A percentile compares a stretch with the other conserved stretches of the same genome.
Evolutionary conservation across 495 filamentous ascomycete species (phyloP).

Genomic region (Cercophora newfieldiana): DNA sequence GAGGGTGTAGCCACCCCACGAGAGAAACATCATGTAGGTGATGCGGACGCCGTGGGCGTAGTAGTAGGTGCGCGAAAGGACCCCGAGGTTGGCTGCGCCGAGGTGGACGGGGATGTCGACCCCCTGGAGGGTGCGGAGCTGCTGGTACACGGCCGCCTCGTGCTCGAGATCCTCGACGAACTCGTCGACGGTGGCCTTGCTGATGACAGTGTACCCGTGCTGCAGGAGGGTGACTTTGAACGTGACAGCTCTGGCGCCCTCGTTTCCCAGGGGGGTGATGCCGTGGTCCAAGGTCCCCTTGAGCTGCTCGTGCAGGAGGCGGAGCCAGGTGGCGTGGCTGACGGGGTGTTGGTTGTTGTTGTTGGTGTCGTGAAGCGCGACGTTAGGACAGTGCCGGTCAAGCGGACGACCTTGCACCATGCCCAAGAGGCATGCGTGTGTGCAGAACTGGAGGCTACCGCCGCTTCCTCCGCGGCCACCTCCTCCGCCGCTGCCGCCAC

Average conservation of each 20-base stretch:
- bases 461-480: no score
- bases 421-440: conserved; percentile 48
- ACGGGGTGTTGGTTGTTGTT: conserved; percentile 17
- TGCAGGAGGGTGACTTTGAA: conserved; percentile 43
- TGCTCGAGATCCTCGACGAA: conserved; percentile 41
- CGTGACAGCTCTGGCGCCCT: conserved; percentile 33
- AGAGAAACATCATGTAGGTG: conserved; percentile 49
- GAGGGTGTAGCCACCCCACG: conserved; percentile 31
- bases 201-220: conserved; percentile 50
- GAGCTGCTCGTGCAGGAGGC: conserved; percentile 31
- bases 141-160: conserved; percentile 43
- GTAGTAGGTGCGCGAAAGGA: conserved; percentile 32
- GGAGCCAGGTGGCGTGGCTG: conserved; percentile 14
- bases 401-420: conserved; percentile 37
- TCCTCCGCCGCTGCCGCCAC: no score
- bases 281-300: conserved; percentile 24
- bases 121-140: conserved; percentile 40
- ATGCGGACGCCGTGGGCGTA: conserved; percentile 43
- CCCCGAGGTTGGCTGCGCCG: conserved; percentile 40
- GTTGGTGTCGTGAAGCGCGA: conserved; percentile 31
- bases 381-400: conserved; percentile 47
- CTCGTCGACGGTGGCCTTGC: conserved; percentile 43
- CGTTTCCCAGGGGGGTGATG: conserved; percentile 14
- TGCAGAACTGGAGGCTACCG: conserved; percentile 39
- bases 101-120: conserved; percentile 44